These are phyloP conservation scores for Sisymbrium irio DNA, from an alignment of 345 rosid species.

Conservation along the genomic window DNA sequence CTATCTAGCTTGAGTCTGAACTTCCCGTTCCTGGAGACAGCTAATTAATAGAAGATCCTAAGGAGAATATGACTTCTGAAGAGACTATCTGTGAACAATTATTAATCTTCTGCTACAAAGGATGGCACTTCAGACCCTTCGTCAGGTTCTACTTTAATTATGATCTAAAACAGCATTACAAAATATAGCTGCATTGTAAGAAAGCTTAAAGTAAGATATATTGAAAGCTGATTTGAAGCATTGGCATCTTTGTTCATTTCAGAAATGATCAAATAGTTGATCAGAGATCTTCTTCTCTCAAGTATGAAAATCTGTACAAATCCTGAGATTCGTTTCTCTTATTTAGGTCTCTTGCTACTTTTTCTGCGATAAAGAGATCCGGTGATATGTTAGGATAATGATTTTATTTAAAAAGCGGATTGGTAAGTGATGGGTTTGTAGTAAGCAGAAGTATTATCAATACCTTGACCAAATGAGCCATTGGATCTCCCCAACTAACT, in stretches of 20 bases:
- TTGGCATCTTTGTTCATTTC: neutral
- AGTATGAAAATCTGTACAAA: constrained; percentile 2
- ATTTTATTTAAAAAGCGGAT: neutral
- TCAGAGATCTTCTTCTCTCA: constrained; percentile 6
- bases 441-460: neutral
- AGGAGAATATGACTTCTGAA: constrained; percentile 35
- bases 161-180: constrained; percentile 26
- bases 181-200: neutral
- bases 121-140: too few relatives aligned
- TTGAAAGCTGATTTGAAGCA: constrained; percentile 6
- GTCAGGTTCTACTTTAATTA: too few relatives aligned
- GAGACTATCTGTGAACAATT: constrained; percentile 35
- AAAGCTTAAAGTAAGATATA: neutral
- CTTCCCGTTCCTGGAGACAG: too few relatives aligned
- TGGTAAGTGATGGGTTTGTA: neutral
- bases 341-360: constrained; percentile 52
- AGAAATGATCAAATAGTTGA: neutral
- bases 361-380: constrained; percentile 44
- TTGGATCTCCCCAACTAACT: constrained; percentile 88
- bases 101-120: constrained; percentile 35
- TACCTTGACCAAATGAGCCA: constrained; percentile 97
- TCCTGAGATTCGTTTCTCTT: constrained; percentile 17
- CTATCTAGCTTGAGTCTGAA: too few relatives aligned
- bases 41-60: too few relatives aligned
- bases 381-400: neutral